A percentile compares a stretch with the other conserved stretches of the same genome.
These are phyloP conservation scores for Basipetospora chlamydospora DNA, from an alignment of 2,329 filamentous ascomycete genomes.

Conservation along the genomic window DNA sequence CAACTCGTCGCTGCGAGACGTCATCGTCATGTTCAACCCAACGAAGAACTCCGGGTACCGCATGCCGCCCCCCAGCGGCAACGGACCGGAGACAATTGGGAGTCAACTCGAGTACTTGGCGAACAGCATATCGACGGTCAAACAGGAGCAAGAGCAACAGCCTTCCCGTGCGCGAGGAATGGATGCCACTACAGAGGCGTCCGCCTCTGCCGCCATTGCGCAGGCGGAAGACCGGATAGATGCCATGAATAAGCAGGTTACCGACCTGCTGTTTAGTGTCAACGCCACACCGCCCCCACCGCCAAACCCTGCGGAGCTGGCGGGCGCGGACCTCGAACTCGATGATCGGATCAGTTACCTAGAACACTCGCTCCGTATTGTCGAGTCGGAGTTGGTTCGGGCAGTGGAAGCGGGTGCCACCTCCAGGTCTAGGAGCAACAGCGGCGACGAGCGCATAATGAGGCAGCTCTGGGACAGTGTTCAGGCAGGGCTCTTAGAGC, in stretches of 20 bases:
- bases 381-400: constrained; percentile 29
- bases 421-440: constrained; percentile 21
- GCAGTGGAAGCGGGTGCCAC: constrained; percentile 17
- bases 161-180: constrained; percentile 1
- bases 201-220: constrained; percentile 10
- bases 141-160: constrained; percentile 37
- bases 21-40: constrained; percentile 51
- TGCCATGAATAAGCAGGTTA: constrained; percentile 49
- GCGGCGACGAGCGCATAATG: constrained; percentile 42
- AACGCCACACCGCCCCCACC: constrained; percentile 38
- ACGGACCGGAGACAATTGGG: constrained; percentile 27
- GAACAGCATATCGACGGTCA: constrained; percentile 45
- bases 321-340: constrained; percentile 32
- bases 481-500: constrained; percentile 33
- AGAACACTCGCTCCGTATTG: constrained; percentile 40
- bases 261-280: constrained; percentile 37
- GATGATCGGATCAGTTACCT: constrained; percentile 57
- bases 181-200: constrained; percentile 7
- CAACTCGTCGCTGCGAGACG: constrained; percentile 50
- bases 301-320: constrained; percentile 28
- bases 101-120: constrained; percentile 59
- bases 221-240: constrained; percentile 41
- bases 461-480: constrained; percentile 43
- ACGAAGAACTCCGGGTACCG: constrained; percentile 31
- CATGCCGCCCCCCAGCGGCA: constrained; percentile 23